Conservation (phyloP, 352 stramenopile species). For the Pythium brassicae region DNA sequence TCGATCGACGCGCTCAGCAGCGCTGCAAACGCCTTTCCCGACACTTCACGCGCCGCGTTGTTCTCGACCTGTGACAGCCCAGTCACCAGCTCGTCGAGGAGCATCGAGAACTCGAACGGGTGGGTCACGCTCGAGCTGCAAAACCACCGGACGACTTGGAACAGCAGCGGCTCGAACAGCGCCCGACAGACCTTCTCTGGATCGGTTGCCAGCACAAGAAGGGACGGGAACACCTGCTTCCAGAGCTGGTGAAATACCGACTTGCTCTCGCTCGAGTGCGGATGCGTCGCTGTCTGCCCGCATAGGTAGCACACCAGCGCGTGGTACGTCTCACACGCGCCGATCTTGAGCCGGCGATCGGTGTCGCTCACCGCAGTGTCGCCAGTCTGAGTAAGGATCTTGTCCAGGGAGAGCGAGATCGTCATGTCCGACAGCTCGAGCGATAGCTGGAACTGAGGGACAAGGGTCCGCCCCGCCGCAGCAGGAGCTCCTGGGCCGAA, state of each 20-base stretch:
- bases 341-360: constrained; percentile 54
- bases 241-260: constrained; percentile 62
- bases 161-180: constrained; percentile 70
- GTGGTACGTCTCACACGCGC: constrained; percentile 65
- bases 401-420: constrained; percentile 38
- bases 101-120: constrained; percentile 59
- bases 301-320: constrained; percentile 65
- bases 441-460: constrained; percentile 28
- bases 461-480: neutral
- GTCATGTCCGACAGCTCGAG: constrained; percentile 40
- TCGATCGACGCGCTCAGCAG: constrained; percentile 48
- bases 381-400: constrained; percentile 47
- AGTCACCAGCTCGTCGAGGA: constrained; percentile 56
- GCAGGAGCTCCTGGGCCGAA: constrained; percentile 4
- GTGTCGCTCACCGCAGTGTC: constrained; percentile 44
- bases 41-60: constrained; percentile 55
- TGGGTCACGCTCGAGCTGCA: constrained; percentile 47
- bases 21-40: constrained; percentile 49
- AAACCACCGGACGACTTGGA: constrained; percentile 72
- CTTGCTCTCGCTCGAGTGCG: constrained; percentile 52
- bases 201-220: constrained; percentile 62
- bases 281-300: constrained; percentile 62
- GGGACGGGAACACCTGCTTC: constrained; percentile 36
- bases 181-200: constrained; percentile 62
- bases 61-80: constrained; percentile 46